phyloP scores from a whole-genome alignment of 179 eudicot species.

The Pouteria campechiana region DNA sequence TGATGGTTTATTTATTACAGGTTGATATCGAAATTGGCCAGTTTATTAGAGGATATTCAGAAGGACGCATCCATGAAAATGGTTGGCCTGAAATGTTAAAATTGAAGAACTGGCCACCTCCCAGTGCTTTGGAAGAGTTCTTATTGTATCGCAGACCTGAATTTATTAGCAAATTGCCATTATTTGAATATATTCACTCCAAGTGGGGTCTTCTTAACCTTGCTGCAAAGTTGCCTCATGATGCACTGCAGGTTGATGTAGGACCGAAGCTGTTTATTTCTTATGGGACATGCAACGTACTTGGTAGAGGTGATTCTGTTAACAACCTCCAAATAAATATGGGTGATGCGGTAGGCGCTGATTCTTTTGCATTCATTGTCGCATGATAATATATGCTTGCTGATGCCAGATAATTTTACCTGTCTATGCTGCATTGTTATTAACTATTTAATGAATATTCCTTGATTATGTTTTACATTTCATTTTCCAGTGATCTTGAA shows the following conservation, averaged over 20 bases:
- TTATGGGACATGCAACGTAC: constrained; percentile 67
- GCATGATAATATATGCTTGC: too few species aligned
- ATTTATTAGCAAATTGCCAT: constrained; percentile 75
- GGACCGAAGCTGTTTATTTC: constrained; percentile 86
- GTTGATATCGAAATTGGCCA: constrained; percentile 70
- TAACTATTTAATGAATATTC: too few species aligned
- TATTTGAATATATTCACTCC: constrained; percentile 91
- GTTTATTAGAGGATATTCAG: constrained; percentile 81
- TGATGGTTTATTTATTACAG: constrained; percentile 51
- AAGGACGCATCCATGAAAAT: constrained; percentile 62
- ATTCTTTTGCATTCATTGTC: too few species aligned
- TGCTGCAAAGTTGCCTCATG: constrained; percentile 95
- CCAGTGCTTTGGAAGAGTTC: constrained; percentile 95
- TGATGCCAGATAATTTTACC: too few species aligned
- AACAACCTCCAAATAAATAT: constrained; percentile 69
- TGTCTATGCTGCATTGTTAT: too few species aligned
- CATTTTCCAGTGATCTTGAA: too few species aligned
- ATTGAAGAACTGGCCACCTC: constrained; percentile 98
- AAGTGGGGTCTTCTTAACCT: constrained; percentile 96
- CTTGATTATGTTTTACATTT: too few species aligned
- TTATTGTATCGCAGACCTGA: constrained; percentile 91
- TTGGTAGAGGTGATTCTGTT: constrained; percentile 62
- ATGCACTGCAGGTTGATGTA: constrained; percentile 88
- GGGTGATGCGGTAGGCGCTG: constrained; percentile 99
- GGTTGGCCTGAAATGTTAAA: constrained; percentile 67